Conservation (phyloP, 768 basidiomycete genomes). For the Tulasnella sp. region DNA sequence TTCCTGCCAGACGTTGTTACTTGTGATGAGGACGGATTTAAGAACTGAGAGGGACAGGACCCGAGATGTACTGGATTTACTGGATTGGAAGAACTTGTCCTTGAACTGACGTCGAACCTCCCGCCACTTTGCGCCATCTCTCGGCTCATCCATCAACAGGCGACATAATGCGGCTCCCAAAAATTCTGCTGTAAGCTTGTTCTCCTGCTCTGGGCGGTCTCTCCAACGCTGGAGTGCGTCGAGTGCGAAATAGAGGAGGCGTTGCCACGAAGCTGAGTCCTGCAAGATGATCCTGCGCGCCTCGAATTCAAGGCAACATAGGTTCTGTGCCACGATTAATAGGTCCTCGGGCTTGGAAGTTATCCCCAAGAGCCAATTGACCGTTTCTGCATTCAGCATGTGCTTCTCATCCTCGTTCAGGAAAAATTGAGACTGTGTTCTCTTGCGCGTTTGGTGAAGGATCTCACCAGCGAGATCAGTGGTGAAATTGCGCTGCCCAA, state of each 20-base stretch:
- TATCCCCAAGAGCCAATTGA: background rate
- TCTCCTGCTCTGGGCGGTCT: background rate
- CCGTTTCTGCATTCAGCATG: background rate
- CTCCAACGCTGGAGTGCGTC: background rate
- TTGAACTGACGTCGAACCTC: background rate
- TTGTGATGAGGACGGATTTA: background rate
- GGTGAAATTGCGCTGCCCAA: too few species aligned
- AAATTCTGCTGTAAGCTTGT: background rate
- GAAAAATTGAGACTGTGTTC: too few species aligned
- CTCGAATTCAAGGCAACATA: background rate
- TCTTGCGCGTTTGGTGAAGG: too few species aligned
- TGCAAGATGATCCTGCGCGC: background rate
- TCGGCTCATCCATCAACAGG: background rate
- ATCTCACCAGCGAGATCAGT: too few species aligned
- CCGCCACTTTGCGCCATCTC: background rate
- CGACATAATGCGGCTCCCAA: background rate
- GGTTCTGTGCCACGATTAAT: background rate
- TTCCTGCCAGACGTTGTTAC: background rate
- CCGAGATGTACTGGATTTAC: background rate
- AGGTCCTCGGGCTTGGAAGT: background rate
- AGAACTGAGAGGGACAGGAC: background rate
- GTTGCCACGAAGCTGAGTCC: background rate
- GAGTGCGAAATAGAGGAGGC: background rate
- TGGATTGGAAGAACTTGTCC: background rate
- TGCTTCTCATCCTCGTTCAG: background rate